Conservation (phyloP, 2,329 filamentous ascomycete species). For the Aureobasidium namibiae region DNA sequence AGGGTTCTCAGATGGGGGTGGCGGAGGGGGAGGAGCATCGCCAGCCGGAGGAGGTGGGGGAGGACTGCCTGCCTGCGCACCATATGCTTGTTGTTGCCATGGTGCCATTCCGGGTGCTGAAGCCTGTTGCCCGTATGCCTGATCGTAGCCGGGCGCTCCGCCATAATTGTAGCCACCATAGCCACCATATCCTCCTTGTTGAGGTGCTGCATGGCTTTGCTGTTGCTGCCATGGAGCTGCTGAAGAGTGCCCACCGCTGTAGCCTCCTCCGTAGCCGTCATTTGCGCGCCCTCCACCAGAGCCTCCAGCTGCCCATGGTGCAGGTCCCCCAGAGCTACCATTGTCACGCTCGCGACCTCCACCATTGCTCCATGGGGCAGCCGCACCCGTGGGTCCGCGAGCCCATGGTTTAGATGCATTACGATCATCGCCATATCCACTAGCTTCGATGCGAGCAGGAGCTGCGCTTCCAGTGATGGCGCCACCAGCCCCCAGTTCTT, state of each 20-base stretch:
- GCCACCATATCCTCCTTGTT: slow-evolving; percentile 16
- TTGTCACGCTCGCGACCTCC: slow-evolving; percentile 17
- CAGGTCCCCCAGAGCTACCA: slow-evolving; percentile 7
- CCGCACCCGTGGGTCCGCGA: slow-evolving; percentile 69
- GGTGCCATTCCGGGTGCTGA: slow-evolving; percentile 12
- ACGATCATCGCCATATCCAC: slow-evolving; percentile 40
- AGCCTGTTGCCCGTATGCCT: slow-evolving; percentile 29
- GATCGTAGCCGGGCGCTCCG: slow-evolving; percentile 9
- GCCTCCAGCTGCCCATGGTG: slow-evolving; percentile 14
- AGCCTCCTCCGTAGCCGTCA: slow-evolving; percentile 18
- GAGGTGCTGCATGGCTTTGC: slow-evolving; percentile 9
- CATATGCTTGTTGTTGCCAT: slow-evolving; percentile 13
- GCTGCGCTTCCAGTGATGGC: slow-evolving; percentile 49
- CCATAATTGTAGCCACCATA: slow-evolving; percentile 15
- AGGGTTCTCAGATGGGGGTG: slow-evolving; percentile 52
- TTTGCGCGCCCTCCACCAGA: slow-evolving; percentile 16
- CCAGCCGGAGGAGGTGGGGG: slow-evolving; percentile 53
- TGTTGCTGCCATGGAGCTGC: slow-evolving; percentile 23
- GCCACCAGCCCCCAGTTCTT: slow-evolving; percentile 77
- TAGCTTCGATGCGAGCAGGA: slow-evolving; percentile 76
- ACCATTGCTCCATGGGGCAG: slow-evolving; percentile 19
- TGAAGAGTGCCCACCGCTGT: slow-evolving; percentile 11
- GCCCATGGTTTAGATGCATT: slow-evolving; percentile 75
- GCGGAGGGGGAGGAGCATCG: slow-evolving; percentile 48
- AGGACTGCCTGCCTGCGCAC: slow-evolving; percentile 24